These are phyloP conservation scores for Bauhinia variegata DNA, from an alignment of 306 rosid species.

Conservation along the genomic window DNA sequence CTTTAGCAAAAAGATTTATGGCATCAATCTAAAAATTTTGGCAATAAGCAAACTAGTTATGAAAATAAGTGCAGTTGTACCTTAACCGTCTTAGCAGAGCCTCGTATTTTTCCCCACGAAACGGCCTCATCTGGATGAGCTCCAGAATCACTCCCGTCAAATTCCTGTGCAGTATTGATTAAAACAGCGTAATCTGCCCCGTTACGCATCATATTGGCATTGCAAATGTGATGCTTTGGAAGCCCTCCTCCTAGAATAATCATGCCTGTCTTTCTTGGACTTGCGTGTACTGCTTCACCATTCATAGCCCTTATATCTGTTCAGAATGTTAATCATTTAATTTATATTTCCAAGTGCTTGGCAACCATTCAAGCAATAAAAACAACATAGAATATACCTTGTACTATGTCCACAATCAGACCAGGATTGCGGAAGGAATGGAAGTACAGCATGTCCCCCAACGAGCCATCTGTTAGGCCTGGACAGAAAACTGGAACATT, in stretches of 20 bases:
- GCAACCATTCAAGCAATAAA: constrained; percentile 10
- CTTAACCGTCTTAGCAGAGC: constrained; percentile 89
- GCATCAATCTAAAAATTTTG: constrained; percentile 4
- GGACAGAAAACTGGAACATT: constrained; percentile 91
- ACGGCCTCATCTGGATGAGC: constrained; percentile 95
- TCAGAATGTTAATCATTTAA: constrained; percentile 33
- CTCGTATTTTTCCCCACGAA: constrained; percentile 91
- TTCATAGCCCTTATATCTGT: constrained; percentile 91
- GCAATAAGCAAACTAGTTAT: constrained; percentile 5
- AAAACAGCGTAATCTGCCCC: constrained; percentile 94
- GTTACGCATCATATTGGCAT: constrained; percentile 98
- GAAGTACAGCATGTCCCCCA: constrained; percentile 96
- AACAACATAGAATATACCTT: constrained; percentile 51
- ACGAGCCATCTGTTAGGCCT: constrained; percentile 90
- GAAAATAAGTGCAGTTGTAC: constrained; percentile 39
- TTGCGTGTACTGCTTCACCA: constrained; percentile 90
- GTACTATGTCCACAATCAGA: constrained; percentile 72
- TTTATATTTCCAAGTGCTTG: constrained; percentile 10
- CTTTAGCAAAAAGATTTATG: background rate
- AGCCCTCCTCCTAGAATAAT: constrained; percentile 90
- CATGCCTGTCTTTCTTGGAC: constrained; percentile 91
- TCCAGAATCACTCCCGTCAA: constrained; percentile 95
- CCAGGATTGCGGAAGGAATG: constrained; percentile 87
- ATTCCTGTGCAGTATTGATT: constrained; percentile 92
- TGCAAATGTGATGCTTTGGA: constrained; percentile 98